Evolutionary conservation across 306 rosid species (phyloP), one percentile per base, ranked within the genome.

Genomic region (Rosa multiflora): DNA sequence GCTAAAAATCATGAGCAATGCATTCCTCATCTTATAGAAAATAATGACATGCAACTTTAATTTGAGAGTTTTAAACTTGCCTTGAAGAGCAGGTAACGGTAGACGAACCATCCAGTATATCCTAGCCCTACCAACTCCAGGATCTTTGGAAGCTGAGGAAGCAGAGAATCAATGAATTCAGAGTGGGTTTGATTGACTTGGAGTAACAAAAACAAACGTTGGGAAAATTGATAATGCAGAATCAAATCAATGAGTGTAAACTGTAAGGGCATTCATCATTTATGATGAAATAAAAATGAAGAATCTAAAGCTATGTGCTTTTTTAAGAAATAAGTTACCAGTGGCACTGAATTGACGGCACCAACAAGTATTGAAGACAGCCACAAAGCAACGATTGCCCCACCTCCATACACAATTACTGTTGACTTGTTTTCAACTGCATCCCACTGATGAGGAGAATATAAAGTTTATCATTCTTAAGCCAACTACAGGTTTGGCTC

Each of bases 61-160:
- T 26, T 46, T 64, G 56, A 53, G 42, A 69, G 70, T 35, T 46
- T 46, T 39, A 7, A 18, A 64, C 82, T 70, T 76, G 87, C 99
- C 99, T 91, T 96, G 82, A 96, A 96, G 88, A 96, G 98, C 78
- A 96, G 97, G 88, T 96, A 96, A 43, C 99, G 98, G 85, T 96
- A 96, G 84, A 96, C 99, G 51, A 96, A 96, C 99, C 99, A 96
- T 67, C 99, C 99, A 0, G 99, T 93, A 81, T 96, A 96, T 67
- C 97, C 99, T 72, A 96, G 92, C 81, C 99, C 99, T 66, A 96
- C 99, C 90, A 96, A 88, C 87, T 96, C 99, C 91, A 96, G 51
- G 74, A 96, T 42, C 91, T 93, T 96, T 39, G 99, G 99, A 82
- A 96, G 97, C 99, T 96, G 97, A 71, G 72, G 67, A 59, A 47